Evolutionary conservation across 345 rosid species (phyloP).

Genomic region (Salix exigua): DNA sequence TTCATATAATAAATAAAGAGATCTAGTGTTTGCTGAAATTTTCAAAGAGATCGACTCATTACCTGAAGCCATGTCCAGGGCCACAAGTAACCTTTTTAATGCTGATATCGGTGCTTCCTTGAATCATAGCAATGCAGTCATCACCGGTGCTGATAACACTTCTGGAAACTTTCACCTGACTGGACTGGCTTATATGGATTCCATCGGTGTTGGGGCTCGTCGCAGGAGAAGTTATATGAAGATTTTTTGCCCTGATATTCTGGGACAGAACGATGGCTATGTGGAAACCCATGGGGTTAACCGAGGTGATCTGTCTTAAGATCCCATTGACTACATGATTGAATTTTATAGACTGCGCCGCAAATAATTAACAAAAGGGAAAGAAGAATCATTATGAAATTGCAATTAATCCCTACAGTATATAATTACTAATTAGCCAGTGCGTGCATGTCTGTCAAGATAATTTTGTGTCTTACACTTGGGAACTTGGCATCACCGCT

Average conservation of each 20-base stretch:
- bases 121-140: conserved; percentile 65
- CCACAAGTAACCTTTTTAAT: conserved; percentile 54
- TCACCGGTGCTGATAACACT: conserved; percentile 55
- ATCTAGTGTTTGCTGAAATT: background rate
- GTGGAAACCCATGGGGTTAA: conserved; percentile 71
- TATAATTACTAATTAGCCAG: background rate
- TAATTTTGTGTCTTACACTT: conserved; percentile 2
- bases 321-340: conserved; percentile 27
- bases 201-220: conserved; percentile 71
- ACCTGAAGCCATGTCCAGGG: conserved; percentile 84
- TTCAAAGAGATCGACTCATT: background rate
- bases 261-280: conserved; percentile 30
- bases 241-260: conserved; percentile 25
- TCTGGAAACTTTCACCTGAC: conserved; percentile 35
- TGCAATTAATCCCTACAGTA: background rate
- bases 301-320: conserved; percentile 37
- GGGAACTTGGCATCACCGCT: conserved; percentile 15
- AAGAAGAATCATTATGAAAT: background rate
- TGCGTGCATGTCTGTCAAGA: background rate
- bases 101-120: conserved; percentile 45
- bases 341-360: conserved; percentile 42
- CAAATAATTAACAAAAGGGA: background rate
- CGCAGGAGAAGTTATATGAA: conserved; percentile 38
- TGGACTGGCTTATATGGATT: conserved; percentile 62
- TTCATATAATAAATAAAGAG: background rate